These are phyloP conservation scores for Elongisporangium anandrum DNA, from an alignment of 352 stramenopile genomes.

Conservation along the genomic window DNA sequence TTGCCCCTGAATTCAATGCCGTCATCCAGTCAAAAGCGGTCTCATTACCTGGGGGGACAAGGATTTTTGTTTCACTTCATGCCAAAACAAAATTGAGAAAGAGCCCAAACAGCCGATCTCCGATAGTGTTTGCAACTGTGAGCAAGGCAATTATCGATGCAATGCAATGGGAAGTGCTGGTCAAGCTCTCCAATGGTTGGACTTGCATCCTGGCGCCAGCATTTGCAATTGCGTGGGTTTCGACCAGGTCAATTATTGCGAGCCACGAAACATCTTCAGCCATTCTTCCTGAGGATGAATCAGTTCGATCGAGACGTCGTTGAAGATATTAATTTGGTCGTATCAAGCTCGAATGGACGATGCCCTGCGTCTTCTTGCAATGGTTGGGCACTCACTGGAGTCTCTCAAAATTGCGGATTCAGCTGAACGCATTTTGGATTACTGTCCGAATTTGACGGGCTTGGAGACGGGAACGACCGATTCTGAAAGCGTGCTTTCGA, in stretches of 20 bases:
- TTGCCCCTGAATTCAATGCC: background rate
- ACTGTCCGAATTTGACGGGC: background rate
- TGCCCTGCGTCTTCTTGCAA: background rate
- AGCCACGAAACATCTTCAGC: background rate
- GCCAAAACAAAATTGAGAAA: background rate
- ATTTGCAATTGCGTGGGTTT: background rate
- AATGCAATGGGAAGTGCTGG: background rate
- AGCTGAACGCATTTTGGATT: background rate
- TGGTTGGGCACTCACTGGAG: background rate
- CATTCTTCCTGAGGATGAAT: background rate
- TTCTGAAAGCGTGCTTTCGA: background rate
- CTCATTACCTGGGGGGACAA: background rate
- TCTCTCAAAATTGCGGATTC: background rate
- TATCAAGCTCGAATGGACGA: background rate
- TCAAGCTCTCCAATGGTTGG: background rate
- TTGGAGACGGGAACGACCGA: background rate
- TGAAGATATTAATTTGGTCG: background rate
- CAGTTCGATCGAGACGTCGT: background rate
- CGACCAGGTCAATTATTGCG: background rate
- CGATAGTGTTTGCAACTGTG: background rate
- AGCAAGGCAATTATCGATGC: background rate
- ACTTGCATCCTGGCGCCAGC: background rate
- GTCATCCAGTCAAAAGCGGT: background rate
- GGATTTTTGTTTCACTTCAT: background rate
- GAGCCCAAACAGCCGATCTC: background rate